phyloP scores from a whole-genome alignment of 305 asterid genomes.

The Solanum aculeatissimum region DNA sequence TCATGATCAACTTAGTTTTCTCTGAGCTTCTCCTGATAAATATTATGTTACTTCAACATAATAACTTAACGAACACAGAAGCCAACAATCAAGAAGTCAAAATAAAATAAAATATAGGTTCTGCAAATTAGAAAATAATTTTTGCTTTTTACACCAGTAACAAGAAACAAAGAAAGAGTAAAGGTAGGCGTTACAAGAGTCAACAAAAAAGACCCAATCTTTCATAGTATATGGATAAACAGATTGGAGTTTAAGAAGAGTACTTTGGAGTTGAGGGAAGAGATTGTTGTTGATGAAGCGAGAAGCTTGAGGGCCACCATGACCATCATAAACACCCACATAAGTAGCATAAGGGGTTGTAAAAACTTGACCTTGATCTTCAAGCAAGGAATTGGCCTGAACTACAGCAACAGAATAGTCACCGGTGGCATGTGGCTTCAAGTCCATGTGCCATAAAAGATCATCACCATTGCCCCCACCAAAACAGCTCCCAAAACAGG shows the following conservation, averaged over 20 bases:
- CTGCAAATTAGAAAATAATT: background rate
- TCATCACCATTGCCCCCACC: conserved; percentile 15
- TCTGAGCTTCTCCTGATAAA: background rate
- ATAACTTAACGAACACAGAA: background rate
- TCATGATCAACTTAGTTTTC: background rate
- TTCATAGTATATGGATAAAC: background rate
- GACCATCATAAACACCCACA: conserved; percentile 41
- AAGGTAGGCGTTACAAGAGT: background rate
- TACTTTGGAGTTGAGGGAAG: conserved; percentile 21
- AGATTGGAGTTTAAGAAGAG: background rate
- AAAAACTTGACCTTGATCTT: conserved; percentile 34
- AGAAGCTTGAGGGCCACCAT: conserved; percentile 36
- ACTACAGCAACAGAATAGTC: conserved; percentile 36
- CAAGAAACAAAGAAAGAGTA: background rate
- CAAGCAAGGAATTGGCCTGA: conserved; percentile 30
- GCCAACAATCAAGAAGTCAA: background rate
- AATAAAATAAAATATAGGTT: background rate
- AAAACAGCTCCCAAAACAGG: conserved; percentile 16
- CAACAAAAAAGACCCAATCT: background rate
- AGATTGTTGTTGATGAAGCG: conserved; percentile 22
- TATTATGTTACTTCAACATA: background rate
- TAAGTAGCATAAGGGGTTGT: conserved; percentile 24
- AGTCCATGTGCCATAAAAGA: conserved; percentile 25
- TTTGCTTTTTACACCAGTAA: background rate
- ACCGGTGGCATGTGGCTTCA: conserved; percentile 26